Evolutionary conservation across 805 yeast species (phyloP).

Genomic region (Candida nonsorbophila): DNA sequence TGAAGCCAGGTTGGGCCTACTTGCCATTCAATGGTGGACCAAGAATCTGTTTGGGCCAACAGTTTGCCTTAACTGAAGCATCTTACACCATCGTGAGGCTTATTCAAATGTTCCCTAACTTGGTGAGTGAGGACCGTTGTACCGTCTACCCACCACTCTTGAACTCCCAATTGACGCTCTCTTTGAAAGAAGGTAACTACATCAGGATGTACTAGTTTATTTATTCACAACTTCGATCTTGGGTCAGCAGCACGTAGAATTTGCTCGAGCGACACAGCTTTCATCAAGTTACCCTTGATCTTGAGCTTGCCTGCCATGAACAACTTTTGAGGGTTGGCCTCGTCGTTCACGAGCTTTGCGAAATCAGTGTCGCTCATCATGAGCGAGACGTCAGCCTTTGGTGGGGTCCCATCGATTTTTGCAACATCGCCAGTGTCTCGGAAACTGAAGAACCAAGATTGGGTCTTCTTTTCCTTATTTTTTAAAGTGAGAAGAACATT

Average conservation of each 20-base stretch:
- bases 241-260: constrained; percentile 47
- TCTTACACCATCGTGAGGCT: constrained; percentile 38
- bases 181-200: constrained; percentile 10
- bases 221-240: constrained; percentile 25
- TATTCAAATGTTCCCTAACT: constrained; percentile 14
- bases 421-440: constrained; percentile 45
- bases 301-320: constrained; percentile 74
- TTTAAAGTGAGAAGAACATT: constrained; percentile 42
- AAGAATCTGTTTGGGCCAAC: constrained; percentile 52
- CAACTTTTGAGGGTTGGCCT: constrained; percentile 72
- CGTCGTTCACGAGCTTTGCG: constrained; percentile 59
- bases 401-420: constrained; percentile 36
- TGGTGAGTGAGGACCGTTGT: constrained; percentile 8
- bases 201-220: constrained; percentile 8
- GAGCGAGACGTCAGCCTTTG: constrained; percentile 53
- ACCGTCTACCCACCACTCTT: constrained; percentile 11
- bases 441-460: constrained; percentile 60
- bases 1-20: constrained; percentile 42
- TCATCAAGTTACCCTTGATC: constrained; percentile 81
- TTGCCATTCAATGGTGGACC: constrained; percentile 55
- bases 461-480: constrained; percentile 47
- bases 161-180: constrained; percentile 12
- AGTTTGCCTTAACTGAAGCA: constrained; percentile 52
- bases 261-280: constrained; percentile 66
- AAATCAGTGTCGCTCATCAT: constrained; percentile 57